Percentiles rank a stretch among this genome's conserved stretches.
Conservation (phyloP, 2,329 filamentous ascomycete genomes). For the Venturiaceae sp. region DNA sequence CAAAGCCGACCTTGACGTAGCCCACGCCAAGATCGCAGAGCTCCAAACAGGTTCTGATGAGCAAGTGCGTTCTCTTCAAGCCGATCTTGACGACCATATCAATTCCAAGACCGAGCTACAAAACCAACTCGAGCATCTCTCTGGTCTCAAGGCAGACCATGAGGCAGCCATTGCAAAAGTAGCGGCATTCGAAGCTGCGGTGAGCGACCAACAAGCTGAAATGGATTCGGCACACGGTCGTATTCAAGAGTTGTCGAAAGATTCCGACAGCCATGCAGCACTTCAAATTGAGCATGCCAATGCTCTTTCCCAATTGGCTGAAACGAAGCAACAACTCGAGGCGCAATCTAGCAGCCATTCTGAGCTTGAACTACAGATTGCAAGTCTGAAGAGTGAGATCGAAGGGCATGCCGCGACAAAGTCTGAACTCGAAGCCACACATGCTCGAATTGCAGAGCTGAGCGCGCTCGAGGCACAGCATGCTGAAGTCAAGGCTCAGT, state of each 20-base stretch:
- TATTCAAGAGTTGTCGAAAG: background rate
- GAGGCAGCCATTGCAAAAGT: background rate
- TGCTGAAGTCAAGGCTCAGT: background rate
- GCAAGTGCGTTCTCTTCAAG: background rate
- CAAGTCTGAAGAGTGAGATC: background rate
- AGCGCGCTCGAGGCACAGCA: too few relatives aligned
- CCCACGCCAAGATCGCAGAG: background rate
- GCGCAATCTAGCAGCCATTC: background rate
- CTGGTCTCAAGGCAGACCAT: background rate
- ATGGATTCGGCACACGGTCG: background rate
- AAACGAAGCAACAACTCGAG: conserved; percentile 4
- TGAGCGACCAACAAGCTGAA: background rate
- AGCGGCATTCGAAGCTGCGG: background rate
- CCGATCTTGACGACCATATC: background rate
- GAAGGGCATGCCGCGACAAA: conserved; percentile 1
- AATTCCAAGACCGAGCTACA: conserved; percentile 1
- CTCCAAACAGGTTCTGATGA: background rate
- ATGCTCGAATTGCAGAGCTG: background rate
- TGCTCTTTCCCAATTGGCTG: background rate
- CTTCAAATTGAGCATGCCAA: background rate
- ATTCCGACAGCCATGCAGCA: background rate
- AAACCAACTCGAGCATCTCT: background rate
- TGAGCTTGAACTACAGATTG: conserved; percentile 3
- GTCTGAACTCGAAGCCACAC: background rate
- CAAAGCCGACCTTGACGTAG: background rate